Evolutionary conservation across 306 rosid species (phyloP).

Genomic region (Begonia fuchsioides): DNA sequence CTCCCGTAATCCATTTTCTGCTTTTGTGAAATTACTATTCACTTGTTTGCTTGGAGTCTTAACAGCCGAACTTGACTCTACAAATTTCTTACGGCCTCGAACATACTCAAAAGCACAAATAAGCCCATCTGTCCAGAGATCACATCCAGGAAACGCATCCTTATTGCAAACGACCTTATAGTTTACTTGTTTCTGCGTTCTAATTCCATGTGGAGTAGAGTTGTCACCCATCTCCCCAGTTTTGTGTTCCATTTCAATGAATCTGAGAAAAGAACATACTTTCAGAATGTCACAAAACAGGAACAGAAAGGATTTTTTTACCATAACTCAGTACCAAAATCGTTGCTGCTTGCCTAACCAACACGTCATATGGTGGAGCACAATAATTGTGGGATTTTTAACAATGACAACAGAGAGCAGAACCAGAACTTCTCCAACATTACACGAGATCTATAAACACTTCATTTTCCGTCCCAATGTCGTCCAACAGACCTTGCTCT

Average conservation of each 20-base stretch:
- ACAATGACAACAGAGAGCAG: no score
- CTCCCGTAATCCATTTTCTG: conserved; percentile 18
- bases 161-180: conserved; percentile 19
- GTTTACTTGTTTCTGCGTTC: conserved; percentile 28
- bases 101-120: conserved; percentile 77
- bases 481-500: no score
- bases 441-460: no score
- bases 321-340: no score
- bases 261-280: conserved; percentile 5
- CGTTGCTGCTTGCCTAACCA: no score
- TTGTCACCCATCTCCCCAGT: conserved; percentile 20
- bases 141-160: conserved; percentile 31
- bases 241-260: conserved; percentile 18
- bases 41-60: conserved; percentile 16
- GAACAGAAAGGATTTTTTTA: neutral
- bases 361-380: no score
- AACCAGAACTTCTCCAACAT: no score
- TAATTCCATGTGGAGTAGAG: conserved; percentile 14
- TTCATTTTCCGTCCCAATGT: no score
- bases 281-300: conserved; percentile 10
- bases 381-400: no score
- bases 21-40: conserved; percentile 18
- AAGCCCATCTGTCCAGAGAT: conserved; percentile 84
- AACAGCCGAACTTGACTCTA: conserved; percentile 17
- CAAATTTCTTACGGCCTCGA: conserved; percentile 27